These are phyloP conservation scores for Gomphus bonarii DNA, from an alignment of 1,284 basidiomycete species.

Conservation along the genomic window DNA sequence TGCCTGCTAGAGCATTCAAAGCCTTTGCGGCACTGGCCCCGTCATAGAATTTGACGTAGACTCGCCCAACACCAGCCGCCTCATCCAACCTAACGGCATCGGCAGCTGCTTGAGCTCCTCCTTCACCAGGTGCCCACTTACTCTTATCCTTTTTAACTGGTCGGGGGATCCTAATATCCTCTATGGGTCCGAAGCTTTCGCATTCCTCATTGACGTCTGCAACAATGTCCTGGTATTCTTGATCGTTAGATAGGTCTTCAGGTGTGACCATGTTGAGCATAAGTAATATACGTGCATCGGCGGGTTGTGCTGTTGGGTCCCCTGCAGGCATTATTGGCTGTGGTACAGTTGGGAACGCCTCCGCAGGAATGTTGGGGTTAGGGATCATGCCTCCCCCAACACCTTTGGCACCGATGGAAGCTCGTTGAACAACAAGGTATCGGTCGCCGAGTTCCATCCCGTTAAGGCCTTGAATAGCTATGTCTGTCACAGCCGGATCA, in stretches of 20 bases:
- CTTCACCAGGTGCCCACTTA: slow-evolving; percentile 64
- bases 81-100: slow-evolving; percentile 69
- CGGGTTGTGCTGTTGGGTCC: slow-evolving; percentile 35
- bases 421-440: slow-evolving; percentile 93
- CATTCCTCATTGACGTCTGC: slow-evolving; percentile 96
- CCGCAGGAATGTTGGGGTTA: slow-evolving; percentile 43
- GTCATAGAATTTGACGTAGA: slow-evolving; percentile 79
- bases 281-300: slow-evolving; percentile 76
- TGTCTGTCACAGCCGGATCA: slow-evolving; percentile 81
- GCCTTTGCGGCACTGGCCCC: slow-evolving; percentile 55
- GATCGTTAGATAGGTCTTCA: slow-evolving; percentile 86
- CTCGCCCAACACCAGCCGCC: slow-evolving; percentile 84
- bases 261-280: slow-evolving; percentile 99
- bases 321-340: slow-evolving; percentile 78
- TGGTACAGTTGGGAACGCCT: slow-evolving; percentile 65
- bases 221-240: slow-evolving; percentile 89
- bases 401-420: slow-evolving; percentile 82
- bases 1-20: slow-evolving; percentile 77
- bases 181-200: slow-evolving; percentile 69
- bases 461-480: slow-evolving; percentile 93
- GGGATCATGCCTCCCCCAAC: slow-evolving; percentile 46
- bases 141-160: slow-evolving; percentile 78
- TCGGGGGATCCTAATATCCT: slow-evolving; percentile 82
- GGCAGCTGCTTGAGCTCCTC: slow-evolving; percentile 48
- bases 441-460: slow-evolving; percentile 97